Evolutionary conservation across 306 rosid species (phyloP).

Genomic region (Vigna hirtella): DNA sequence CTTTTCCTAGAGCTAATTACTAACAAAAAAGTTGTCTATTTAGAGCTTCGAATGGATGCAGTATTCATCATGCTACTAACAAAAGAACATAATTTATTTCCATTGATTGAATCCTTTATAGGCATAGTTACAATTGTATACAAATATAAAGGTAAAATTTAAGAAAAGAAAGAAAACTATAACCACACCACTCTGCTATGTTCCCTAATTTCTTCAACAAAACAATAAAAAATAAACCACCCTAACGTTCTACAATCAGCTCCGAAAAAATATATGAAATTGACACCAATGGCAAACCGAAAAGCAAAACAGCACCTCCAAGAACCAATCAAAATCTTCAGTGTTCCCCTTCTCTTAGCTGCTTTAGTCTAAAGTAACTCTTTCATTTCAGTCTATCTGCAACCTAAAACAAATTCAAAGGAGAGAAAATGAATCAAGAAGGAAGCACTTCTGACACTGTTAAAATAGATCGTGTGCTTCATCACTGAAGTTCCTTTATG

Average conservation of each 20-base stretch:
- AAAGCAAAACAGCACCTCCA: constrained; percentile 35
- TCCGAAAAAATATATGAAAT: constrained; percentile 28
- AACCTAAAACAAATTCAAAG: constrained; percentile 37
- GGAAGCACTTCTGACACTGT: constrained; percentile 53
- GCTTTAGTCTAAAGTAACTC: constrained; percentile 13
- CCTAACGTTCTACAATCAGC: constrained; percentile 47
- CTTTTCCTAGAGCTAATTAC: not conserved
- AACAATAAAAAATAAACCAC: constrained; percentile 11
- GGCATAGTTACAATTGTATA: constrained; percentile 54
- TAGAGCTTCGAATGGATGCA: constrained; percentile 28
- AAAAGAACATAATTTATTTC: constrained; percentile 45
- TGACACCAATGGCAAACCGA: constrained; percentile 20
- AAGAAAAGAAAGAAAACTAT: constrained; percentile 25
- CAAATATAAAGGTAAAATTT: constrained; percentile 30
- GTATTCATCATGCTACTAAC: constrained; percentile 36
- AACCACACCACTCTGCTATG: constrained; percentile 48
- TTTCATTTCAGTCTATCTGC: constrained; percentile 31
- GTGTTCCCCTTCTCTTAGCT: constrained; percentile 16
- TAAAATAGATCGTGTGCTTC: constrained; percentile 54
- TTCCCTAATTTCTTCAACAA: constrained; percentile 7
- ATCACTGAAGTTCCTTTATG: not conserved
- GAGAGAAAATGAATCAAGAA: constrained; percentile 39
- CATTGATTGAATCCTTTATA: constrained; percentile 51
- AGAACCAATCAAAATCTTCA: constrained; percentile 36
- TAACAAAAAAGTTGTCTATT: not conserved